These are phyloP conservation scores for Saccharomycopsis synnaedendra DNA, from an alignment of 805 yeast species.

Conservation along the genomic window DNA sequence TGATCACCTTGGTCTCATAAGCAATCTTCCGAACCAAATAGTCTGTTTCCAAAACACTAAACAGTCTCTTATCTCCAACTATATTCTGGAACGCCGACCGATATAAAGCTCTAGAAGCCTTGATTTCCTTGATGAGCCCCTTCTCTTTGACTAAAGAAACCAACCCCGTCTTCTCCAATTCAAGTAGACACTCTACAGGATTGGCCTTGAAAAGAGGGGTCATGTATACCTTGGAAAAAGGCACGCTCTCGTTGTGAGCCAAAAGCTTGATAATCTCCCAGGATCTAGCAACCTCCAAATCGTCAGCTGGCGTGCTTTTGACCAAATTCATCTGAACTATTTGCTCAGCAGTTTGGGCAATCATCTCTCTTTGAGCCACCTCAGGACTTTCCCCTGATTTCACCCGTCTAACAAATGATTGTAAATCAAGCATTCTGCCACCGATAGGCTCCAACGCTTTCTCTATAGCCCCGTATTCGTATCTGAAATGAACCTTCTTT, in stretches of 20 bases:
- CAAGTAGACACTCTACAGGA: slow-evolving; percentile 45
- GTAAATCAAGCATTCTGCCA: slow-evolving; percentile 90
- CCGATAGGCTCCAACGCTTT: slow-evolving; percentile 67
- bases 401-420: slow-evolving; percentile 79
- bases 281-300: slow-evolving; percentile 70
- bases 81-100: slow-evolving; percentile 68
- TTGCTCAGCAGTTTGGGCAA: slow-evolving; percentile 78
- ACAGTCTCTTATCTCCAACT: slow-evolving; percentile 42
- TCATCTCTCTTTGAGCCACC: slow-evolving; percentile 70
- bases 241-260: slow-evolving; percentile 34
- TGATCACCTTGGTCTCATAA: slow-evolving; percentile 51
- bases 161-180: slow-evolving; percentile 71
- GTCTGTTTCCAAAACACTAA: slow-evolving; percentile 51
- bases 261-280: slow-evolving; percentile 72
- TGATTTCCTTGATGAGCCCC: slow-evolving; percentile 56
- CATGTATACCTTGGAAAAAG: slow-evolving; percentile 40
- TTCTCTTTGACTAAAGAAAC: slow-evolving; percentile 62
- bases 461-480: slow-evolving; percentile 27
- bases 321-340: slow-evolving; percentile 67
- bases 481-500: neutral
- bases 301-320: slow-evolving; percentile 24
- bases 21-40: slow-evolving; percentile 43
- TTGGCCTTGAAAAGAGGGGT: slow-evolving; percentile 49
- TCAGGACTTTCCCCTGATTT: slow-evolving; percentile 77
- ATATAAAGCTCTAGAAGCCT: slow-evolving; percentile 78